Evolutionary conservation across 495 filamentous ascomycete species (phyloP), one percentile per base, ranked within the genome.

Genomic region (Penicillium robsamsonii): DNA sequence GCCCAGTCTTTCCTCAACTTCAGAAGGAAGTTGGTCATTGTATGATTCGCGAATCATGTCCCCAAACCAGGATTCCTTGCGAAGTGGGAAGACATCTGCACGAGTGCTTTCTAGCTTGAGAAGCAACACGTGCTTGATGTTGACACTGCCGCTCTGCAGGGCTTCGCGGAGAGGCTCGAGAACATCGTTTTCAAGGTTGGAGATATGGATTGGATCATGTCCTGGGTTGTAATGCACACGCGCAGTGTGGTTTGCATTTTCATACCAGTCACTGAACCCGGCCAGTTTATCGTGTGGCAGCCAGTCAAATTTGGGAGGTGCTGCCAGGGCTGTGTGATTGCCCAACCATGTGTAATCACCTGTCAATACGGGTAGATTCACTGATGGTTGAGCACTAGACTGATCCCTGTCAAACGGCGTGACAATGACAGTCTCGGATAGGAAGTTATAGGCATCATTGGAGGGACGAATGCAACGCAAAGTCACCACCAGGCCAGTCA

Each of bases 71-170:
- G 66, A 69, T 13, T 71, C 67, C 20, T 75, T 75, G 37, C 69
- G 65, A 10, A 77, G 49, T 1, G 75, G 75, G 56, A 78, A 78
- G 17, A 76, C 66, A 58, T 78, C 75, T 46, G 68, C 70, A 27
- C 75, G 65, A 12, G 75, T 75, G 33, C 72, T 75, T 63, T 78
- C 75, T 38, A 78, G 56, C 46, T 74, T 69, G 46, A 78, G 53
- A 6, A 78, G 37, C 30, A 77, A 63, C 43, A 78, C 61, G 47
- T 78, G 74, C 30, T 67, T 66, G 40, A 77, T 68, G 3, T 55
- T 58, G n/a, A 69, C 59, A 22, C 62, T 57, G 3, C 64, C 61
- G 20, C 61, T 57, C 15, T 62, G 63, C 5, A 77, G 57, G 1
- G 64, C 60, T 20, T 74, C 57, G 5, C 60, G 56, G 5, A 73